Base-by-base conservation (phyloP, 2,329 filamentous ascomycete species). In the Claviceps paspali region DNA sequence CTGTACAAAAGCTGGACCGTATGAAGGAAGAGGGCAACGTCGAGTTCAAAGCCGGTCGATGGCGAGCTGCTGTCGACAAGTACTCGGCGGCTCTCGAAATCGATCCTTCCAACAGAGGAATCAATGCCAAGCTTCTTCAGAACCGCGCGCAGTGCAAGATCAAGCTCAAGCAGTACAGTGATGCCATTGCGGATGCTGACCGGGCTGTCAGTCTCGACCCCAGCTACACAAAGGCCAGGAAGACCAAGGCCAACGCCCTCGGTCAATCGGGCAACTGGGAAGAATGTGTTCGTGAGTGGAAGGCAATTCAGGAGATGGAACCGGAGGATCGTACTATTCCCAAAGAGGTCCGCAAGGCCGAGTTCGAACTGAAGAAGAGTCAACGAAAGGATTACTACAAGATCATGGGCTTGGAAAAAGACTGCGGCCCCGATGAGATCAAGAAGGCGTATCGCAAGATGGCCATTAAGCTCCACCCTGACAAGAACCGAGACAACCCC, bases 301-400 rank as follows among this genome's bases (percentile, higher is more conserved):
- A 96, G 68, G 68, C 73, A 2, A 76, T 96, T 41, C 73, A 80
- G 35, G 88, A 96, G 55, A 64, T 77, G 41, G 84, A 91, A 47
- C 87, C 87, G 2, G 70, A 78, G 44, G 91, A 98, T 56, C 74
- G 78, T 29, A 76, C 71, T 11, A 79, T 96, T 42, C 68, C 72
- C 36, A 87, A 82, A 59, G 91, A 98, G 51, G 76, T 96, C 31
- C 79, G 83, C 40, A 82, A 79, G 50, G 91, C 88, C 1, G 88
- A 98, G 63, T 66, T 95, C 19, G 91, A 98, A 63, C 66, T 96
- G 45, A 98, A 98, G 77, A 96, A 96, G 78, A 82, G 82, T 57
- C 82, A 88, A 62, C 73, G 91, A 43, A 98, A 98, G 62, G 91
- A 98, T 54, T 96, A 94, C 64, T 98, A 98, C 68, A 95, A 95